Evolutionary conservation across 129 eudicot species (phyloP).

Genomic region (Chrysanthemum seticuspe): DNA sequence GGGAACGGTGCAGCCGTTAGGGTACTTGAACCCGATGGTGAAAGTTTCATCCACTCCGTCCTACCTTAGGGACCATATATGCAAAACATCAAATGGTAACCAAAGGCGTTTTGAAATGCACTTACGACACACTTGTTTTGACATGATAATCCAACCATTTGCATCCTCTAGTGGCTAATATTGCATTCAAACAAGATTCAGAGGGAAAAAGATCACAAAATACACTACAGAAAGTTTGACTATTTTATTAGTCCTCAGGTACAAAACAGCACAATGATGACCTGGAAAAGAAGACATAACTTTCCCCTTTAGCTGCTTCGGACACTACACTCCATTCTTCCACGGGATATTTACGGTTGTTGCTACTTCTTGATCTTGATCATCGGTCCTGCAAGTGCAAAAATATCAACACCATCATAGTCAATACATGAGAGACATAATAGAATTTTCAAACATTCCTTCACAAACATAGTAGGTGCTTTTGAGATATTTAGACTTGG

Average conservation of each 20-base stretch:
- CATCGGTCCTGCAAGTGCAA: slow-evolving; percentile 29
- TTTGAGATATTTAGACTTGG: no score
- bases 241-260: slow-evolving; percentile 9
- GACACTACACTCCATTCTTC: slow-evolving; percentile 20
- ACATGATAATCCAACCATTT: no score
- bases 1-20: no score
- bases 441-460: not conserved
- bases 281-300: not conserved
- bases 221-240: slow-evolving; percentile 6
- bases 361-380: slow-evolving; percentile 12
- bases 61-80: no score
- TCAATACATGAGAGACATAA: not conserved
- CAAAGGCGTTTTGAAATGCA: no score
- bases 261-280: slow-evolving; percentile 13
- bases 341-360: slow-evolving; percentile 24
- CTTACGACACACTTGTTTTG: no score
- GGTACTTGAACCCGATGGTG: no score
- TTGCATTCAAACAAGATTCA: slow-evolving; percentile 6
- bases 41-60: no score
- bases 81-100: no score
- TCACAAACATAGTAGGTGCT: not conserved
- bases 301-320: not conserved
- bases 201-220: not conserved
- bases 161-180: no score
- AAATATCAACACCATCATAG: slow-evolving; percentile 3